These are phyloP conservation scores for Heritiera fomes DNA, from an alignment of 345 rosid species.

Conservation along the genomic window DNA sequence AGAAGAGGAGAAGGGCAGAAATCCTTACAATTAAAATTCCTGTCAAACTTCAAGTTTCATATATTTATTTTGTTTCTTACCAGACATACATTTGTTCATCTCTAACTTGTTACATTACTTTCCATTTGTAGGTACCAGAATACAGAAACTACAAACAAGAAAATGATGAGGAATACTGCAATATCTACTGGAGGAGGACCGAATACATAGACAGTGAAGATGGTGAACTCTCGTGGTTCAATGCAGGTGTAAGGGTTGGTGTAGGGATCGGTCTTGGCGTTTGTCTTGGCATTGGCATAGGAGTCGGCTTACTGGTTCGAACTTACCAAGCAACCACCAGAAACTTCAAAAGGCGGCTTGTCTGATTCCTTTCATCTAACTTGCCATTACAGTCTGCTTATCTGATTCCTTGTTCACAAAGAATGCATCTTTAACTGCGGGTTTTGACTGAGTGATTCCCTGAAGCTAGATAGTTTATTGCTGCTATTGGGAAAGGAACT, in stretches of 20 bases:
- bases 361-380: slow-evolving; percentile 31
- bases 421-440: slow-evolving; percentile 32
- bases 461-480: slow-evolving; percentile 25
- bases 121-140: slow-evolving; percentile 47
- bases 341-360: slow-evolving; percentile 66
- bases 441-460: slow-evolving; percentile 41
- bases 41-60: too few species aligned
- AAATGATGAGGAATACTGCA: slow-evolving; percentile 58
- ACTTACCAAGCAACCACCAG: slow-evolving; percentile 78
- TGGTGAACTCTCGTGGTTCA: slow-evolving; percentile 94
- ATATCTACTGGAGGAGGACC: slow-evolving; percentile 63
- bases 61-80: too few species aligned
- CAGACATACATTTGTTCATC: neutral
- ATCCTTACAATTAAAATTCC: neutral
- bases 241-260: slow-evolving; percentile 94
- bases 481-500: slow-evolving; percentile 9
- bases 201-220: slow-evolving; percentile 72
- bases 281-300: slow-evolving; percentile 90
- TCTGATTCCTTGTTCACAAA: slow-evolving; percentile 32
- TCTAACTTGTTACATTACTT: neutral
- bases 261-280: slow-evolving; percentile 97
- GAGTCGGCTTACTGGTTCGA: slow-evolving; percentile 85
- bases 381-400: slow-evolving; percentile 7
- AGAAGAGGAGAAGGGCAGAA: neutral
- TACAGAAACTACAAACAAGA: slow-evolving; percentile 53